phyloP scores from a whole-genome alignment of 1,139 yeast genomes.

The Protomyces macrosporus region DNA sequence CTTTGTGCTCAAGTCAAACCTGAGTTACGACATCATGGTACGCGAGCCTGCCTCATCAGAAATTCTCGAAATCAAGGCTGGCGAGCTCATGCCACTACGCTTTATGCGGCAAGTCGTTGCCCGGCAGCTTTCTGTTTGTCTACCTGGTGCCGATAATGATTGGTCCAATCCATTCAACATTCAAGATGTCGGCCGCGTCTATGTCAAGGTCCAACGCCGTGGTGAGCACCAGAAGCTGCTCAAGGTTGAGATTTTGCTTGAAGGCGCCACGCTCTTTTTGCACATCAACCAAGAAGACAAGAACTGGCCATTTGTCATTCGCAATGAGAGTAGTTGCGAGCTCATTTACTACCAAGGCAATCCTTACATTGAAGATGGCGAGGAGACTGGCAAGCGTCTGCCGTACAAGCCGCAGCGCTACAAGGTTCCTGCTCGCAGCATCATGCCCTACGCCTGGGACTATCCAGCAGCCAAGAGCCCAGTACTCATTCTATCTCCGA shows the following conservation, averaged over 20 bases:
- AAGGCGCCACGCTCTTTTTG: conserved; percentile 74
- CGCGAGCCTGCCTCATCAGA: conserved; percentile 49
- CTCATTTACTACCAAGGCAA: conserved; percentile 72
- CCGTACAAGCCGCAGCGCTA: conserved; percentile 57
- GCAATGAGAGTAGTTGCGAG: conserved; percentile 81
- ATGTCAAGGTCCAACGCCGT: conserved; percentile 61
- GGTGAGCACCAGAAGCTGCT: conserved; percentile 63
- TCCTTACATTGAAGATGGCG: conserved; percentile 33
- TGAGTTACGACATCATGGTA: conserved; percentile 53
- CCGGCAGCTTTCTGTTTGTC: conserved; percentile 57
- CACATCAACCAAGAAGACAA: conserved; percentile 67
- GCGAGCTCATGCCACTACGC: conserved; percentile 58
- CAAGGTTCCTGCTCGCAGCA: conserved; percentile 78
- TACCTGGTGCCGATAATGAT: conserved; percentile 52
- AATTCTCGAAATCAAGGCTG: conserved; percentile 40
- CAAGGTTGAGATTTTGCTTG: conserved; percentile 68
- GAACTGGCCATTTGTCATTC: conserved; percentile 86
- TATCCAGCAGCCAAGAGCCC: conserved; percentile 85
- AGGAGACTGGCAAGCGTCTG: conserved; percentile 37
- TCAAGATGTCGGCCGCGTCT: conserved; percentile 76
- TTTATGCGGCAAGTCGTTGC: conserved; percentile 47
- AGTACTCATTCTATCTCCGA: conserved; percentile 66
- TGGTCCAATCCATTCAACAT: conserved; percentile 90
- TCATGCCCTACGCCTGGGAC: conserved; percentile 98
- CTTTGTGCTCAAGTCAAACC: conserved; percentile 62